phyloP scores from a whole-genome alignment of 202 grass and related monocot species.

The Sporobolus alterniflorus region DNA sequence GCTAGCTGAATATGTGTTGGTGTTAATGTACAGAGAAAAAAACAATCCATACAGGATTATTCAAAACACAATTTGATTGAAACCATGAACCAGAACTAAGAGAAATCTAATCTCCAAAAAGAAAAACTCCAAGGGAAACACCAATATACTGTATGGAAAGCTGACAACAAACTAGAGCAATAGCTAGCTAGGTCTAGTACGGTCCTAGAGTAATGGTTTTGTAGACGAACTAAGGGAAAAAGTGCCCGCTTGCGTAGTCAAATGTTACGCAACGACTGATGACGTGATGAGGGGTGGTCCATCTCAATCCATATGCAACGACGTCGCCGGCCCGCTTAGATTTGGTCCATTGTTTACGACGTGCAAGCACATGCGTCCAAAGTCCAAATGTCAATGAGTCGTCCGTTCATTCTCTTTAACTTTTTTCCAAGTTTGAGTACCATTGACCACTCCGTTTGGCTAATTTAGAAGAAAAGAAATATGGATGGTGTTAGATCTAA shows the following conservation, averaged over 20 bases:
- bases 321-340: not conserved
- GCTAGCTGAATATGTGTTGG: no score
- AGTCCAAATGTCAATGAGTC: not conserved
- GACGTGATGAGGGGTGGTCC: no score
- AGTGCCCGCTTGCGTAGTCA: not conserved
- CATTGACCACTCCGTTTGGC: not conserved
- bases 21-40: no score
- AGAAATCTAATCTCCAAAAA: not conserved
- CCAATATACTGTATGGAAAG: no score
- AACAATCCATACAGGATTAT: no score
- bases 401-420: not conserved
- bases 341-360: not conserved
- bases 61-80: not conserved
- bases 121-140: no score
- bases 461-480: not conserved
- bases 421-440: not conserved
- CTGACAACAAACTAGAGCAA: no score
- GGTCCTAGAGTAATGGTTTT: no score
- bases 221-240: no score
- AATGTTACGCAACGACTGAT: not conserved
- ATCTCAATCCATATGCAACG: slow-evolving; percentile 14
- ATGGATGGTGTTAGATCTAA: not conserved
- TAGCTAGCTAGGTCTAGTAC: no score
- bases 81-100: not conserved
- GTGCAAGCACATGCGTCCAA: not conserved